Conservation (phyloP, 2,329 filamentous ascomycete genomes). For the Cytospora leucostoma region DNA sequence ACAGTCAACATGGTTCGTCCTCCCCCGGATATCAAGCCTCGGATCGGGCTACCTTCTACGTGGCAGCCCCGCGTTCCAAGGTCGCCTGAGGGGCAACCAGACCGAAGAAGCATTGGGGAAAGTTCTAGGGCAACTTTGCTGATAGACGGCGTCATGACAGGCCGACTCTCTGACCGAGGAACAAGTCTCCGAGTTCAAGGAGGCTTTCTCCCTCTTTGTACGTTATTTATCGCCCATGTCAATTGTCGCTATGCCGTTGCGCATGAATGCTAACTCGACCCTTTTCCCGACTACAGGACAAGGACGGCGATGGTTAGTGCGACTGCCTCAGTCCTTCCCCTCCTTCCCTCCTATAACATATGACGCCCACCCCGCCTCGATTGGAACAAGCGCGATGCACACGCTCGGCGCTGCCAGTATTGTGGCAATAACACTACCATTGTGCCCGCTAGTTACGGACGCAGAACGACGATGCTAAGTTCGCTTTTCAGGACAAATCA, state of each 20-base stretch:
- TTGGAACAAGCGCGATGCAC: constrained; percentile 13
- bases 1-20: constrained; percentile 26
- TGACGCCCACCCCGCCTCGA: constrained; percentile 15
- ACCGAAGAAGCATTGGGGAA: constrained; percentile 8
- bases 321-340: neutral
- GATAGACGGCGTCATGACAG: constrained; percentile 49
- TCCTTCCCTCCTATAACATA: constrained; percentile 7
- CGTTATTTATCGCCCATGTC: constrained; percentile 44
- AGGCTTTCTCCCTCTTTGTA: constrained; percentile 99
- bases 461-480: constrained; percentile 32
- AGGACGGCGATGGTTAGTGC: constrained; percentile 85
- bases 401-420: neutral
- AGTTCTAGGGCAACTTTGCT: constrained; percentile 24
- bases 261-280: constrained; percentile 27
- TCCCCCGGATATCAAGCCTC: neutral
- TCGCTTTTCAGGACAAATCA: constrained; percentile 72
- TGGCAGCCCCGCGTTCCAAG: constrained; percentile 20
- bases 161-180: constrained; percentile 99
- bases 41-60: constrained; percentile 11
- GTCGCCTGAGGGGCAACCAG: constrained; percentile 24
- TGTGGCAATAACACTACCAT: neutral
- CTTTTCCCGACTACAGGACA: constrained; percentile 63
- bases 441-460: neutral
- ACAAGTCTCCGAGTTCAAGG: constrained; percentile 99
- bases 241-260: neutral